Conservation (phyloP, 2,329 filamentous ascomycete species). For the Pseudogymnoascus destructans region DNA sequence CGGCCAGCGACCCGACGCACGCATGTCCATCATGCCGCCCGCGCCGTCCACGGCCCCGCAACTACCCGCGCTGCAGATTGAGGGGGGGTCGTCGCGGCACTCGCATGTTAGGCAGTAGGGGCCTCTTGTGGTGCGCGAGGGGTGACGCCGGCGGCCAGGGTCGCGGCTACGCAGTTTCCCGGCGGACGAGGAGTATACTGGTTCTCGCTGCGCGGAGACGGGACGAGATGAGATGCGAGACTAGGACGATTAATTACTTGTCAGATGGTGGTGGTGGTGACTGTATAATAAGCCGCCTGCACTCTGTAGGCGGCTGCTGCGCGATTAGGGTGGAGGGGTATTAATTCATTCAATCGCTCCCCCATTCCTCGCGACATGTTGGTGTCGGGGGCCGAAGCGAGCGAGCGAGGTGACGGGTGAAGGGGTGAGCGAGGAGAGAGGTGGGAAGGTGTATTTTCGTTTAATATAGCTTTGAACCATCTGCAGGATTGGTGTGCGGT, state of each 20-base stretch:
- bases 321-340: background rate
- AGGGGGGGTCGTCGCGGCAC: background rate
- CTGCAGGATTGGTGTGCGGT: background rate
- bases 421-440: background rate
- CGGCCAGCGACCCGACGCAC: constrained; percentile 23
- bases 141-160: background rate
- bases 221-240: background rate
- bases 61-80: background rate
- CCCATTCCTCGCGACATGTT: background rate
- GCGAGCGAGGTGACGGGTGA: background rate
- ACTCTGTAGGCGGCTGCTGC: background rate
- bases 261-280: background rate
- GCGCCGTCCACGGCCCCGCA: background rate
- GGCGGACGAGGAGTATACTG: no score
- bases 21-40: constrained; percentile 9
- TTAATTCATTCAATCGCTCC: background rate
- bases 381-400: background rate
- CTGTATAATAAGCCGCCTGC: background rate
- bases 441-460: background rate
- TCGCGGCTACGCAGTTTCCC: background rate
- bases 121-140: background rate
- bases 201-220: background rate
- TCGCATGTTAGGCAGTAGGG: background rate
- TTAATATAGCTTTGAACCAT: constrained; percentile 1
- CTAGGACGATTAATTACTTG: background rate